These are phyloP conservation scores for Nicotiana benthamiana DNA, from an alignment of 257 asterid species.

Conservation along the genomic window DNA sequence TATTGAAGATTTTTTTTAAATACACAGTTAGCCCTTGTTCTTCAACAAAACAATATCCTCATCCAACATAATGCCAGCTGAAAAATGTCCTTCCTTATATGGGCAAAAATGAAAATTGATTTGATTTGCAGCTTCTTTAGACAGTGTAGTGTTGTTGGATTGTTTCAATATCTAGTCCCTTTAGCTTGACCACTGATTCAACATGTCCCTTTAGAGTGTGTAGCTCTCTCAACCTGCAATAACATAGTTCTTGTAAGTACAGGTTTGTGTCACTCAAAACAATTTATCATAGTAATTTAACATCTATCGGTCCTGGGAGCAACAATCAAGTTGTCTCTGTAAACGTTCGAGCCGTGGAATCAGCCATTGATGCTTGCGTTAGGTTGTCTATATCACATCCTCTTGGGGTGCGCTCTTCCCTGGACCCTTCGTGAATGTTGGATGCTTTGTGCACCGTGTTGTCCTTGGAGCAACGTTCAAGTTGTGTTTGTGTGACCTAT, in stretches of 20 bases:
- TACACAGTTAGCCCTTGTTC: neutral
- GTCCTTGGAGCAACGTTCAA: too few species aligned
- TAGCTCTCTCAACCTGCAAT: constrained; percentile 62
- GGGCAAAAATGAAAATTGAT: neutral
- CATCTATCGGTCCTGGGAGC: too few species aligned
- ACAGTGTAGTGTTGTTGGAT: constrained; percentile 64
- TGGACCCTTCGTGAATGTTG: too few species aligned
- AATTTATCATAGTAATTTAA: too few species aligned
- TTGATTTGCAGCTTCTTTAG: constrained; percentile 6
- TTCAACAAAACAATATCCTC: neutral
- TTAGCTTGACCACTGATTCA: constrained; percentile 63
- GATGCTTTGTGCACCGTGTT: too few species aligned
- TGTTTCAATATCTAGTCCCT: constrained; percentile 61
- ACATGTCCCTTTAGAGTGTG: constrained; percentile 82
- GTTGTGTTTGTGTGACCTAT: too few species aligned
- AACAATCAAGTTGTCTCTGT: too few species aligned
- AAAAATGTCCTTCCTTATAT: neutral
- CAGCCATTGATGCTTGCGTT: too few species aligned
- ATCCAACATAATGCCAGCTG: neutral
- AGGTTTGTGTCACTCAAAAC: neutral
- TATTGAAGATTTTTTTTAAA: neutral
- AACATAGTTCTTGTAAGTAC: constrained; percentile 14
- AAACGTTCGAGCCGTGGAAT: too few species aligned
- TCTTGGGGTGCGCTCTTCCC: too few species aligned
- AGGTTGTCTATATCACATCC: too few species aligned